Evolutionary conservation across 2,329 filamentous ascomycete genomes (phyloP), one percentile per base, ranked within the genome.

Genomic region (Tolypocladium cylindrosporum): DNA sequence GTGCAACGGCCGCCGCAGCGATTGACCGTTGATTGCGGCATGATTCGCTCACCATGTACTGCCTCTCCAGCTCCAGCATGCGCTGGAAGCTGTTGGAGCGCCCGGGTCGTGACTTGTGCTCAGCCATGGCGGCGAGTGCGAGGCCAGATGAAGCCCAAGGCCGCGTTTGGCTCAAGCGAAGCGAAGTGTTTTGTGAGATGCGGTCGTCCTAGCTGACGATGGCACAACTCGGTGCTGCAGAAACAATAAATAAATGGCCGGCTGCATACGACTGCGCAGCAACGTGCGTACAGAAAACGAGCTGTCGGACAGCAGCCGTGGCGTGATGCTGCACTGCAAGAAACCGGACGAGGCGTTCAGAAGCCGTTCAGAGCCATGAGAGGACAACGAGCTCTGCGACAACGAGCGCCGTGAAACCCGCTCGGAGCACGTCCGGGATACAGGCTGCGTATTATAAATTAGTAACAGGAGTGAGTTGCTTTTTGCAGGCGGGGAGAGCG

Each of bases 41-140:
- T n/a, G 19, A n/a, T 1, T 31, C 31, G 66, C 75, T 73, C 74
- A 85, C 83, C 79, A 82, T 83, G 69, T 74, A 77, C 66, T 75
- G 75, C 66, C 79, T 81, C 66, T 85, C 83, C 55, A 85, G 70
- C 63, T 84, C 80, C 54, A 85, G 74, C 82, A 85, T 84, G 59
- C 74, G 76, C 67, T 83, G 76, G 62, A 85, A 77, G 68, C 77
- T 82, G 66, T 77, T 76, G 61, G 74, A 73, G 64, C 73, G 72
- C 55, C 58, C 61, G 10, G 62, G 61, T 14, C 58, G 59, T 56
- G 58, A 57, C 54, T 60, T 63, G 54, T 57, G 52, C 43, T 58
- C 58, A 24, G 58, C 37, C 58, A 62, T 63, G 56, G 57, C 39
- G 41, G 16, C 27, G 40, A 42, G 11, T 31, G 27, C 27, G 27